Evolutionary conservation across 23 red algal species (phyloP), one percentile per base, ranked within the genome.

Genomic region (Gracilaria caudata): DNA sequence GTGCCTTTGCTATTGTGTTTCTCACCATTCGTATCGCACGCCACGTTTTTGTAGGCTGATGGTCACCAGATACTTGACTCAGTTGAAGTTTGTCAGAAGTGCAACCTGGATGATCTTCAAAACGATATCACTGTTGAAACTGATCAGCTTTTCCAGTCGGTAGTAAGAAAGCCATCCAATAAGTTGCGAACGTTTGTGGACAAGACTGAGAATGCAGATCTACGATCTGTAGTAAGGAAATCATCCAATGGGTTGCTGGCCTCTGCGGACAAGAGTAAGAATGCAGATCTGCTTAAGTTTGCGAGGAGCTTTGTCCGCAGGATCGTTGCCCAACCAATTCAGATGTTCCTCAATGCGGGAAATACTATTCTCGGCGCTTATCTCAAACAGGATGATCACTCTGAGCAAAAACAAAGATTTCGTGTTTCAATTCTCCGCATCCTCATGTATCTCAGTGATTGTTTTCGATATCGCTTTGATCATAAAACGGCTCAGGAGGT

Each of bases 371-470:
- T 87, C 26, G 32, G 9, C 19, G 26, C 63, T 24, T 53, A 54
- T 23, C 36, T 87, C 30, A 34, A 40, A 14, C 12, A 36, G 12
- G 41, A 73, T 38, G 68, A 45, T 30, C 24, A 13, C 32, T 68
- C 56, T 7, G 24, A 53, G 32, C 63, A 70, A 17, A 44, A 77
- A 25, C 7, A 53, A 20, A 32, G 83, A 28, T 20, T 87, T 40
- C 83, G 61, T 11, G 24, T 60, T 28, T 64, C 63, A 11, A 26
- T 72, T 5, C 6, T 75, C 5, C 83, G 83, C 64, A 53, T 87
- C 5, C 30, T 87, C 23, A 87, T 87, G 83, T 72, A 73, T 44
- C 25, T 73, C 7, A 74, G 64, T 54, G 83, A 87, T 51, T 87
- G 83, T 35, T 77, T 34, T 33, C 65, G 83, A 19, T 87, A 87